A percentile compares a stretch with the other conserved stretches of the same genome.
These are phyloP conservation scores for Cyberlindnera americana DNA, from an alignment of 805 yeast genomes.

Conservation along the genomic window DNA sequence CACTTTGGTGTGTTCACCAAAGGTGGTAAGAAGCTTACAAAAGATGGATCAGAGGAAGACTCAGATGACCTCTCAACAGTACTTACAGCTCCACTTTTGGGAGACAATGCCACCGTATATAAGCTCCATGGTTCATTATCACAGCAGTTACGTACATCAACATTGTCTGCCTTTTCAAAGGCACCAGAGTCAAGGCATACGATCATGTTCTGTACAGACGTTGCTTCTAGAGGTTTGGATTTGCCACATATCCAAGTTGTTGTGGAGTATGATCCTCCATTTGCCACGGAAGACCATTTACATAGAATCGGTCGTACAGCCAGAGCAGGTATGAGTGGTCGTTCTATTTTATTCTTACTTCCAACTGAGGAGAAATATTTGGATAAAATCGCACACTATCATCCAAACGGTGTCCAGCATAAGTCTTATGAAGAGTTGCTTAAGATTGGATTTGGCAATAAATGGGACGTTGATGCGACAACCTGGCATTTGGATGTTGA, in stretches of 20 bases:
- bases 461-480: slow-evolving; percentile 94
- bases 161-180: slow-evolving; percentile 43
- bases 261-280: slow-evolving; percentile 93
- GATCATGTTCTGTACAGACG: slow-evolving; percentile 91
- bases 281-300: slow-evolving; percentile 88
- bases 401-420: slow-evolving; percentile 50
- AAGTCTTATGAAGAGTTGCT: slow-evolving; percentile 45
- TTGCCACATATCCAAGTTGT: slow-evolving; percentile 82
- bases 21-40: slow-evolving; percentile 38
- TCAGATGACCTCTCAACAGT: slow-evolving; percentile 35
- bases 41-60: slow-evolving; percentile 33
- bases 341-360: slow-evolving; percentile 69
- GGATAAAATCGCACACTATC: slow-evolving; percentile 55
- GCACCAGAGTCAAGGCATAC: slow-evolving; percentile 47
- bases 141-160: slow-evolving; percentile 78
- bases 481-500: slow-evolving; percentile 93
- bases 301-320: slow-evolving; percentile 98
- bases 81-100: slow-evolving; percentile 51
- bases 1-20: slow-evolving; percentile 75
- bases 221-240: slow-evolving; percentile 96
- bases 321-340: slow-evolving; percentile 88
- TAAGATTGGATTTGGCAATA: slow-evolving; percentile 38
- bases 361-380: slow-evolving; percentile 93
- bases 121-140: slow-evolving; percentile 89
- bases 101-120: slow-evolving; percentile 43